Base-by-base conservation (phyloP, 306 rosid species). In the Carpinus viminea region DNA sequence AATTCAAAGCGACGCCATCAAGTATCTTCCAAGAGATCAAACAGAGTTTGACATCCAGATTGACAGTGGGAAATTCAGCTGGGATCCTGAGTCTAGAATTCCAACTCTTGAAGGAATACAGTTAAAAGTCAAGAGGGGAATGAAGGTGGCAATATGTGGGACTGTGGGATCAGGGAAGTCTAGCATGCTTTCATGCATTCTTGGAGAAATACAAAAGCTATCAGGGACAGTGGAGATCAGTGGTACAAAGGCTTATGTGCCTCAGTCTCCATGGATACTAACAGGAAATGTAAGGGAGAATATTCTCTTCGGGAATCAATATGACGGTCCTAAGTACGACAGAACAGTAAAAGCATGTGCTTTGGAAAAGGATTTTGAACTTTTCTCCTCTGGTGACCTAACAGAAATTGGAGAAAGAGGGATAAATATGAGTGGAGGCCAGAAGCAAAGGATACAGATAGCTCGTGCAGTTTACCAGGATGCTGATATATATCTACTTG, bases 361-460 rank as follows among this genome's bases (percentile, higher is more conserved):
- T 62, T 82, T 95, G 88, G 61, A 71, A 62, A 95, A 95, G 84
- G 98, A 95, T 84, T 90, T 91, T 74, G 98, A 92, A 87, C 84
- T 92, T 57, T 95, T 95, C 82, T 86, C 96, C 1, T 66, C 81
- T 65, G 98, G 98, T 24, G 98, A 95, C 68, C 73, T 88, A 34
- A 95, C 98, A 9, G 97, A 91, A 80, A 95, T 92, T 61, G 98
- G 98, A 57, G 98, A 95, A 76, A 88, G 98, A 84, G 98, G 98
- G 76, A 92, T 95, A 74, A 95, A 95, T 76, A 91, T 95, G 98
- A 95, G 98, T 83, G 98, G 98, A 34, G 98, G 98, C 26, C 98
- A 94, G 82, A 94, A 94, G 85, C 98, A 94, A 76, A 91, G 98
- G 88, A 91, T 94, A 71, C 98, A 95, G 75, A 89, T 95, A 45